Evolutionary conservation across 352 stramenopile species (phyloP).

Genomic region (Globisporangium uncinulatum): DNA sequence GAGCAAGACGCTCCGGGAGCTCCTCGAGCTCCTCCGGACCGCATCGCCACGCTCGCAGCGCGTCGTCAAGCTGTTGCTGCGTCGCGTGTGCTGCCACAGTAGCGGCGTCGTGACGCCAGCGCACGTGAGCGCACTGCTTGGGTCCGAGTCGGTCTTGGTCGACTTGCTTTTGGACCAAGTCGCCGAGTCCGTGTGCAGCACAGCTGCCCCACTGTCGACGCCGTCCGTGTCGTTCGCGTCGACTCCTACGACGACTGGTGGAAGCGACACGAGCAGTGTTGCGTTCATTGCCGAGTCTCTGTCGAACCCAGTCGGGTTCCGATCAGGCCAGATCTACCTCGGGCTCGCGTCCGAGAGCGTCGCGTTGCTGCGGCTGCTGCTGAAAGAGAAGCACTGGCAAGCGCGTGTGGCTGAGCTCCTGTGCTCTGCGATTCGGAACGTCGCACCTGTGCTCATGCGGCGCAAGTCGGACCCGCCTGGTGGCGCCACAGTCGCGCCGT

Average conservation of each 20-base stretch:
- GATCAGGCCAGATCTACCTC: constrained; percentile 74
- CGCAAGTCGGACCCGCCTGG: constrained; percentile 21
- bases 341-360: constrained; percentile 79
- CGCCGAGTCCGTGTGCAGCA: constrained; percentile 80
- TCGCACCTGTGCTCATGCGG: constrained; percentile 49
- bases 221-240: constrained; percentile 40
- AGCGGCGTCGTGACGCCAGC: constrained; percentile 58
- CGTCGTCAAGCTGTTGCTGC: constrained; percentile 78
- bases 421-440: constrained; percentile 66
- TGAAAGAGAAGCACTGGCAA: constrained; percentile 65
- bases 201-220: constrained; percentile 51
- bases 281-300: constrained; percentile 61
- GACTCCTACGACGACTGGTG: constrained; percentile 16
- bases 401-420: constrained; percentile 57
- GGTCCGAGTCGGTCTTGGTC: constrained; percentile 76
- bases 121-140: constrained; percentile 65
- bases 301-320: constrained; percentile 75
- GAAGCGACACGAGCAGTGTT: constrained; percentile 17
- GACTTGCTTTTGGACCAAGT: constrained; percentile 85
- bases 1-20: constrained; percentile 54
- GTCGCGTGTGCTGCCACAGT: constrained; percentile 44
- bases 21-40: constrained; percentile 72
- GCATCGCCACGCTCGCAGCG: constrained; percentile 73
- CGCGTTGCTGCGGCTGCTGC: constrained; percentile 60
- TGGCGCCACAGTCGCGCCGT: constrained; percentile 17